phyloP scores from a whole-genome alignment of 2,329 filamentous ascomycete species.

The Ascocoryne sarcoides region DNA sequence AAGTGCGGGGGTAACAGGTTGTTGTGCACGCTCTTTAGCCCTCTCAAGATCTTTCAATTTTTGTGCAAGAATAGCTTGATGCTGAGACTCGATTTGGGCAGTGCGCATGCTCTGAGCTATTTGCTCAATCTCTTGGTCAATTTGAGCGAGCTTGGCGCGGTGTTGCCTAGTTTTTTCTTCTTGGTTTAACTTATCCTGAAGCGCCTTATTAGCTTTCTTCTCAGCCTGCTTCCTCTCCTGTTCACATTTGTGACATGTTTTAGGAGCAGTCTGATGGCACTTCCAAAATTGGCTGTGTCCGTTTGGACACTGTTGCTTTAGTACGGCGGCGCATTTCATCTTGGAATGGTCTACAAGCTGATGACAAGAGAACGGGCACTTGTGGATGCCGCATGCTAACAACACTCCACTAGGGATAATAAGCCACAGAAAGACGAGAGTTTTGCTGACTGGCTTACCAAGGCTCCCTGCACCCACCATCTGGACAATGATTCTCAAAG shows the following conservation, averaged over 20 bases:
- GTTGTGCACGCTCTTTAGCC: constrained; percentile 30
- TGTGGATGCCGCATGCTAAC: constrained; percentile 50
- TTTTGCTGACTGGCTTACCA: no score
- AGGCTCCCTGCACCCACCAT: constrained; percentile 57
- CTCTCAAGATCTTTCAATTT: constrained; percentile 38
- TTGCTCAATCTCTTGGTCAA: constrained; percentile 20
- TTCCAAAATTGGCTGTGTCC: constrained; percentile 39
- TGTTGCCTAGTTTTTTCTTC: constrained; percentile 15
- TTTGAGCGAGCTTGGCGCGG: constrained; percentile 12
- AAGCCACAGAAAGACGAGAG: no score
- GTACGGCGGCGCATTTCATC: constrained; percentile 36
- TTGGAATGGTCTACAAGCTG: constrained; percentile 45
- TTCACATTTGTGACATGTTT: constrained; percentile 42
- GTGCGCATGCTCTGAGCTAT: constrained; percentile 33
- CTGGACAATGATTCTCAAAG: constrained; percentile 54
- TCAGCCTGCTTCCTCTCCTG: constrained; percentile 37
- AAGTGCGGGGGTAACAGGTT: constrained; percentile 11
- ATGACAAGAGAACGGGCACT: constrained; percentile 55
- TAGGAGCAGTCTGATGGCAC: constrained; percentile 35
- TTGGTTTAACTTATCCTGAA: constrained; percentile 14
- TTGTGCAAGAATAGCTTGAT: constrained; percentile 36
- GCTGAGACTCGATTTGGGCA: constrained; percentile 35
- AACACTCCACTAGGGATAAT: constrained; percentile 37
- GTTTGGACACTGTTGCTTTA: constrained; percentile 41
- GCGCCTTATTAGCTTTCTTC: constrained; percentile 31